These are phyloP conservation scores for Plasmodium falciparum DNA, from an alignment of 169 alveolate genomes.

Conservation along the genomic window DNA sequence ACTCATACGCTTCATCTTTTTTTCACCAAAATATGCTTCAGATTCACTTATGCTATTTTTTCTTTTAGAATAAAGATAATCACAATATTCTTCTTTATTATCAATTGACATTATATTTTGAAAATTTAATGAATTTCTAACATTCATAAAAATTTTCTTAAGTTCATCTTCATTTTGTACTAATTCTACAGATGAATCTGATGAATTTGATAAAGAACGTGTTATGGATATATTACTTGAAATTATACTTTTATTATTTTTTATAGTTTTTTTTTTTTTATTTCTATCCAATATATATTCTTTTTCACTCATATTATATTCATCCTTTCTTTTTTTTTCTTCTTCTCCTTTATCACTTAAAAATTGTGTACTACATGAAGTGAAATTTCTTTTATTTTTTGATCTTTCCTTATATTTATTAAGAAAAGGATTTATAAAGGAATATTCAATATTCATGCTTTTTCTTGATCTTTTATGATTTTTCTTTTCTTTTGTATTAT, in stretches of 20 bases:
- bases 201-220: constrained; percentile 19
- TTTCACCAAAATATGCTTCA: constrained; percentile 53
- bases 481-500: constrained; percentile 3
- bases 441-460: constrained; percentile 67
- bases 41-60: constrained; percentile 68
- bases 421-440: constrained; percentile 69
- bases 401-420: constrained; percentile 11
- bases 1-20: constrained; percentile 9
- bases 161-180: constrained; percentile 71
- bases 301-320: background rate
- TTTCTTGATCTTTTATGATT: constrained; percentile 36
- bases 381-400: background rate
- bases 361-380: background rate
- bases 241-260: background rate
- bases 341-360: background rate
- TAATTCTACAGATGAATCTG: constrained; percentile 71
- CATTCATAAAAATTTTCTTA: constrained; percentile 62
- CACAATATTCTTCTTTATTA: constrained; percentile 4
- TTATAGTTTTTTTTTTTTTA: background rate
- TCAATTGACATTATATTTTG: constrained; percentile 58
- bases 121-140: constrained; percentile 67
- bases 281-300: background rate
- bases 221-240: background rate
- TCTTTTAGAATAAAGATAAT: constrained; percentile 17
- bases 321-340: constrained; percentile 5